A percentile compares a stretch with the other conserved stretches of the same genome.
phyloP scores from a whole-genome alignment of 441 rosid genomes.

The Populus trichocarpa region DNA sequence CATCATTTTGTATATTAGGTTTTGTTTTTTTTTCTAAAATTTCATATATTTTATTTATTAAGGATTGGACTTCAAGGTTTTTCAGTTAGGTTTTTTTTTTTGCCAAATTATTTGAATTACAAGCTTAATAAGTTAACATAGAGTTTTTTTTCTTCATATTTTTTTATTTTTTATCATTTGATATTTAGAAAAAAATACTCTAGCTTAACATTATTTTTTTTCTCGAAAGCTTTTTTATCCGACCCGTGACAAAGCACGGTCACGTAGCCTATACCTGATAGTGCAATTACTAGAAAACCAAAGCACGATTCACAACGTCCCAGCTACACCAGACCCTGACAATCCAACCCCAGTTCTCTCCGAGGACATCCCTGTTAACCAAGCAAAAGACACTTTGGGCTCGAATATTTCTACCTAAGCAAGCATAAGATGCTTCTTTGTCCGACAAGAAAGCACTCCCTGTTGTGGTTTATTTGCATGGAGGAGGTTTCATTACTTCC shows the following conservation, averaged over 20 bases:
- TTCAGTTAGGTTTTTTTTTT: too few species aligned
- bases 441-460: conserved; percentile 30
- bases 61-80: too few species aligned
- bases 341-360: conserved; percentile 17
- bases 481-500: conserved; percentile 44
- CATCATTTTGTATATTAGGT: too few species aligned
- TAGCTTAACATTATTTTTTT: too few species aligned
- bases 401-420: conserved; percentile 40
- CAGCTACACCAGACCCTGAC: background rate
- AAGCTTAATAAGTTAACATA: too few species aligned
- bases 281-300: conserved; percentile 40
- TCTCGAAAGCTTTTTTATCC: too few species aligned
- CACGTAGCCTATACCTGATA: conserved; percentile 23
- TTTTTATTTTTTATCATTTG: too few species aligned
- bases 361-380: conserved; percentile 41
- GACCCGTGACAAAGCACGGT: too few species aligned
- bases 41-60: too few species aligned
- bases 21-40: too few species aligned
- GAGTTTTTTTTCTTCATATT: too few species aligned
- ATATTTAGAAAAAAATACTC: too few species aligned
- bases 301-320: background rate
- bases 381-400: conserved; percentile 31
- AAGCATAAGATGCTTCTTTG: background rate
- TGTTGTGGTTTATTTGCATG: conserved; percentile 45
- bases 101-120: accelerated